Base-by-base conservation (phyloP, 768 basidiomycete genomes). In the Russula foetens region DNA sequence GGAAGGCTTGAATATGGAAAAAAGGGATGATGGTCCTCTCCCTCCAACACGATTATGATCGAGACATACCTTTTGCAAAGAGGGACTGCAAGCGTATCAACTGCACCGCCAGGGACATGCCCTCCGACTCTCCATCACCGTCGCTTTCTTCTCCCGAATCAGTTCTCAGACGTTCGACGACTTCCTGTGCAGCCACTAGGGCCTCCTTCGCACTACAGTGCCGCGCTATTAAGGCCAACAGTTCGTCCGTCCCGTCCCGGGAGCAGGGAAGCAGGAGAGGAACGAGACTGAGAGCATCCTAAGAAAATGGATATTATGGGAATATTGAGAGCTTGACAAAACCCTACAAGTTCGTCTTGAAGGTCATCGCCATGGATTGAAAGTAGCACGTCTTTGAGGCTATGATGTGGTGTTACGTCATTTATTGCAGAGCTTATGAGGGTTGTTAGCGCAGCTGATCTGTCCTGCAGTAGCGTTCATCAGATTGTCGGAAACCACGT, bases 211-310 rank as follows among this genome's bases (percentile, higher is more conserved):
- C 71, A 53, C 70, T 79, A 15, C 64, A 66, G 2, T 68, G 53
- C 41, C 62, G 50, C 3, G 71, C 71, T 28, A 78, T 71, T 15
- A 67, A 24, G n/a, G 57, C 64, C 17, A 79, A 63, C 26, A 81
- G n/a, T 26, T 69, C 69, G 24, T 66, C 63, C 19, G 74, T 71
- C 1, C 70, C 70, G 23, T 71, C 66, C 6, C 65, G 63, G n/a
- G 53, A 24, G 26, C 68, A 72, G 7, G 75, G 66, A 14, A 79
- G 62, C 14, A 80, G 63, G 7, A 60, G 38, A 2, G 76, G 75
- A 28, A 80, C 65, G 24, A 78, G 41, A 3, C 69, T 67, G 33
- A 80, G 69, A 11, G 75, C 72, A 38, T 80, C 78, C 78, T 80
- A 44, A 14, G 48, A 26, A 9, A 49, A 41, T n/a, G 5, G 49